Evolutionary conservation across 129 eudicot genomes (phyloP).

Genomic region (Helianthus annuus): HanXRQr2.0-SUNRISE NC_035445.2:119680073-119680572

Average conservation of each 20-base stretch:
- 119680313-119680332: conserved; percentile 34
- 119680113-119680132: background rate
- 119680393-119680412: conserved; percentile 58
- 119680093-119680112: conserved; percentile 9
- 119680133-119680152: conserved; percentile 14
- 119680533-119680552: conserved; percentile 15
- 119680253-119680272: conserved; percentile 52
- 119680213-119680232: background rate
- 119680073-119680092: background rate
- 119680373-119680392: conserved; percentile 57
- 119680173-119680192: too few relatives aligned
- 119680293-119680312: conserved; percentile 49
- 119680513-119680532: conserved; percentile 21
- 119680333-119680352: conserved; percentile 48
- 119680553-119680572: conserved; percentile 26
- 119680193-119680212: too few relatives aligned
- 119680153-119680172: background rate
- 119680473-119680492: conserved; percentile 24
- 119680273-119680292: conserved; percentile 75
- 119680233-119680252: conserved; percentile 5
- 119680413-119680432: conserved; percentile 78
- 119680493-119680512: background rate
- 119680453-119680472: conserved; percentile 49
- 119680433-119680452: conserved; percentile 67
- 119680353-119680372: conserved; percentile 48